Percentiles rank a stretch among this genome's conserved stretches.
Conservation (phyloP, 352 stramenopile genomes). For the Achlya hypogyna region DNA sequence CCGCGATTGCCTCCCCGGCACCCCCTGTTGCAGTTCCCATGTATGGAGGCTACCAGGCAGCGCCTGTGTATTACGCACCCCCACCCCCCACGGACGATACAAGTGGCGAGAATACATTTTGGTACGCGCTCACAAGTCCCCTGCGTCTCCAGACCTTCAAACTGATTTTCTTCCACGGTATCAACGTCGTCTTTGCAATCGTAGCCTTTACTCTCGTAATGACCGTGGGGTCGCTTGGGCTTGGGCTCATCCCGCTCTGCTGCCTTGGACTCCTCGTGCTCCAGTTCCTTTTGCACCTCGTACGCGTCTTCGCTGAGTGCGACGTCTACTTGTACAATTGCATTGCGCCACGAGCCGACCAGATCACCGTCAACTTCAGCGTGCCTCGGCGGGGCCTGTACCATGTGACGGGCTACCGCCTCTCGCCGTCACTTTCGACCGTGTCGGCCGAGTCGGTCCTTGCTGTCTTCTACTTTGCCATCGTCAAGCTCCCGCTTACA, state of each 20-base stretch:
- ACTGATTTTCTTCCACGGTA: constrained; percentile 36
- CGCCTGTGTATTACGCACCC: not conserved
- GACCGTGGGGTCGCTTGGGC: constrained; percentile 35
- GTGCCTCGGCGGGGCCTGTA: constrained; percentile 10
- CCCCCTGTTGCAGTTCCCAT: not conserved
- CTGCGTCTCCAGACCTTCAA: constrained; percentile 7
- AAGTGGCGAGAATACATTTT: not conserved
- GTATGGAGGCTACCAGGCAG: constrained; percentile 1
- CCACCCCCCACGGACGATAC: not conserved
- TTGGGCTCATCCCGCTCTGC: constrained; percentile 51
- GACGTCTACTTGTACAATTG: constrained; percentile 62
- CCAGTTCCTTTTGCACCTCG: constrained; percentile 45
- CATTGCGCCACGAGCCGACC: constrained; percentile 31
- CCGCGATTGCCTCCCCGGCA: not conserved
- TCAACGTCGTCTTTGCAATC: constrained; percentile 50
- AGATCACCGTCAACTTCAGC: constrained; percentile 21
- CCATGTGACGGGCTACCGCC: constrained; percentile 34
- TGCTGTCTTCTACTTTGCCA: constrained; percentile 50
- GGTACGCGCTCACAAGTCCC: constrained; percentile 17
- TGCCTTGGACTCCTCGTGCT: constrained; percentile 56
- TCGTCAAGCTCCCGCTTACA: constrained; percentile 44
- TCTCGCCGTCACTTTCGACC: constrained; percentile 38
- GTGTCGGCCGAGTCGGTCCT: constrained; percentile 35
- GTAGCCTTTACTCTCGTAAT: constrained; percentile 43
- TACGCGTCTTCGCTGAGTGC: constrained; percentile 37